Evolutionary conservation across 208 protist species (phyloP).

Genomic region (Crithidia fasciculata): DNA sequence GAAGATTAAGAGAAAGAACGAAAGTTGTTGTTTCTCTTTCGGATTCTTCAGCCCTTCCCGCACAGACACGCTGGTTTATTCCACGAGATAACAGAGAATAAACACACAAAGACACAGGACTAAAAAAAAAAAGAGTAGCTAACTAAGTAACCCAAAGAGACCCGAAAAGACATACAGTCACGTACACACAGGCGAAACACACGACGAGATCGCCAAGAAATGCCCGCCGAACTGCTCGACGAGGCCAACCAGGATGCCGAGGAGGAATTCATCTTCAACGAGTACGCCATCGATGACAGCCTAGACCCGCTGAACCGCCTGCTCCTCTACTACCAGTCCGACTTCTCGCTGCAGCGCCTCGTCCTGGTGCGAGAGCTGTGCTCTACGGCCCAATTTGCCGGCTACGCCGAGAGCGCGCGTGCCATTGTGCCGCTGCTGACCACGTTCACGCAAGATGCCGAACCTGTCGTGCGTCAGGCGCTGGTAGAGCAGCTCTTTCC

Average conservation of each 20-base stretch:
- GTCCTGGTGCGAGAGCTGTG: conserved; percentile 86
- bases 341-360: conserved; percentile 91
- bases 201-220: conserved; percentile 16
- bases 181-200: background rate
- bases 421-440: conserved; percentile 86
- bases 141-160: background rate
- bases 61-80: background rate
- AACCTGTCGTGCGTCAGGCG: conserved; percentile 92
- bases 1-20: too few relatives aligned
- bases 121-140: background rate
- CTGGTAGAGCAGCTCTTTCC: conserved; percentile 90
- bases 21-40: background rate
- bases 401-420: conserved; percentile 80
- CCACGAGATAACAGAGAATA: too few relatives aligned
- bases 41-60: too few relatives aligned
- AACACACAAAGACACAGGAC: too few relatives aligned
- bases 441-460: conserved; percentile 88
- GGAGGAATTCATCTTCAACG: conserved; percentile 93
- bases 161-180: background rate
- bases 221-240: conserved; percentile 51
- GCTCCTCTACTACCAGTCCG: conserved; percentile 87
- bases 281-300: conserved; percentile 94
- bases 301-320: conserved; percentile 88
- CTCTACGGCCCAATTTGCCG: conserved; percentile 84
- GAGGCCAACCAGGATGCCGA: conserved; percentile 62